Base-by-base conservation (phyloP, 257 asterid species). In the Galeopsis tetrahit region DNA sequence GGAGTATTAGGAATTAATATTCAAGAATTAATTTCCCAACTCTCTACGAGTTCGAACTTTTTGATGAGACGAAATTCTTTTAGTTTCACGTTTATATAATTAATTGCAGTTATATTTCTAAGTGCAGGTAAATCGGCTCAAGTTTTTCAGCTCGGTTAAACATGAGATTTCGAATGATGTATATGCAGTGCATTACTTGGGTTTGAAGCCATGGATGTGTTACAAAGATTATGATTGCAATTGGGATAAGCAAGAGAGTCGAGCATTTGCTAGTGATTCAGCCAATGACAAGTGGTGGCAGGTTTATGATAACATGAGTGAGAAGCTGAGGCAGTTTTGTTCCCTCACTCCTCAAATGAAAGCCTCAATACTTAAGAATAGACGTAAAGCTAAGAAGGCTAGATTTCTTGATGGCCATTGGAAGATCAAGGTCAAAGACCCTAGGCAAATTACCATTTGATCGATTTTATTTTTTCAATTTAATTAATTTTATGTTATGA, bases 141-240 rank as follows among this genome's bases (percentile, higher is more conserved):
- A 21, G 28, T 21, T 21, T 21, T 21, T 21, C 1, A 21, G 28
- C 28, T 21, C 28, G 28, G 28, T 21, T 21, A 21, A 21, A 21
- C 28, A 21, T 9, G 90, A 90, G 39, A 52, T 56, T 9, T 83
- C 6, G 11, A 70, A 59, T 0, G 83, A 81, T 2, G 42, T 76
- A 2, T 66, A 71, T 21, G 79, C 89, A 0, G 2, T 92, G 10
- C 98, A 92, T 80, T 92, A 81, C 67, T 80, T 92, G 3, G 98
- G 98, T 10, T 32, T 79, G 63, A 92, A 92, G 86, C 98, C 97
- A 3, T 90, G 98, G 98, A 55, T 39, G 77, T 92, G 98, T 69
- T 86, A 84, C 35, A 74, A 65, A 43, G 96, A 87, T 69, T 88
- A 89, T 2, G 96, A 92, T 72, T 89, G 96, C 11, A 92, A 89